Base-by-base conservation (phyloP, 2,329 filamentous ascomycete genomes). In the Cryphonectria nitschkei region DNA sequence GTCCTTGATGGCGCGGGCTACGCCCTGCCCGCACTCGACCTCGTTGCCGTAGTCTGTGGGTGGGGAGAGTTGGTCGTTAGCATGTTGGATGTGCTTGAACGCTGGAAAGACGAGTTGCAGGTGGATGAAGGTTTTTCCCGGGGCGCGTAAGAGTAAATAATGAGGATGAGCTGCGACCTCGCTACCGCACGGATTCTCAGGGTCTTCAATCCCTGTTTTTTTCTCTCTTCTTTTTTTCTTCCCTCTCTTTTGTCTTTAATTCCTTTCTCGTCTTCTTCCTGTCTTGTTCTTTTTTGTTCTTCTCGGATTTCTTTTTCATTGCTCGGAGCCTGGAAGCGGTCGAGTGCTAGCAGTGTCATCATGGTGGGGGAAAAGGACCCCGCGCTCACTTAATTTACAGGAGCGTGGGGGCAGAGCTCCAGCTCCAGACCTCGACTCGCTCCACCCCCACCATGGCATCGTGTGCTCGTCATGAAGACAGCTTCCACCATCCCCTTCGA, bases 41-140 rank as follows among this genome's bases (percentile, higher is more conserved):
- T 95, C 93, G 80, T 95, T 95, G 77, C 92, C 92, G 82, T 96
- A 95, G 81, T 95, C 92, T 93, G 77, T 22, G 9, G 29, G 41
- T 32, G 54, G 11, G 56, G 11, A 46, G n/a, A 3, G 1, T 26
- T 11, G 3, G 22, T 64, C 5, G 26, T 54, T n/a, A 58, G 58
- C 32, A 52, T 61, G 29, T n/a, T 56, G 60, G 8, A 11, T 14
- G 50, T 62, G 60, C 32, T 50, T 61, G 37, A 13, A 39, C 3
- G 8, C 37, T 39, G 9, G 37, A 39, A 39, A 39, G 37, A 39
- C 37, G 37, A 39, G 37, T 39, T 13, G 9, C 2, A 39, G 37
- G 37, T 39, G 37, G 37, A 39, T 39, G 37, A 39, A 39, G 37
- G 11, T 39, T 13, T 9, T 2, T 11, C 9, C 37, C 37, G 11